Percentiles rank a stretch among this genome's conserved stretches.
Evolutionary conservation across 257 asterid genomes (phyloP).

Genomic region (Eucommia ulmoides): DNA sequence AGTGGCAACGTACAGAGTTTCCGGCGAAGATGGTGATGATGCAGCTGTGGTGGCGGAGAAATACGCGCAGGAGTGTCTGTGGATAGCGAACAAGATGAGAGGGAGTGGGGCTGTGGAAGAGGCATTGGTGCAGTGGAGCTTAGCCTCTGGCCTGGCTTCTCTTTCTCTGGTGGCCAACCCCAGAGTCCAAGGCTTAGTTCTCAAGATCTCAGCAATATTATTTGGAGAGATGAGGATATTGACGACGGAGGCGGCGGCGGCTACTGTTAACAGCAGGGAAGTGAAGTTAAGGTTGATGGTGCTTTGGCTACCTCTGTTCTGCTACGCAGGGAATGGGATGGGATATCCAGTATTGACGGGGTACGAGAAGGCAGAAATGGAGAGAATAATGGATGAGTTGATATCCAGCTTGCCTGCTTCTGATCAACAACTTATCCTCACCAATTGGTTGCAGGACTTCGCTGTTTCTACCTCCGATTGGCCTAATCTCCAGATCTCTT

Average conservation of each 20-base stretch:
- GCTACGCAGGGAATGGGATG: slow-evolving; percentile 21
- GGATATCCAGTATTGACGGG: slow-evolving; percentile 14
- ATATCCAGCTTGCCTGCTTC: slow-evolving; percentile 11
- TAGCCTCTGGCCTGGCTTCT: slow-evolving; percentile 18
- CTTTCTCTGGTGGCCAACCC: slow-evolving; percentile 11
- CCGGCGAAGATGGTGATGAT: slow-evolving; percentile 1
- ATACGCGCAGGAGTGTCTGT: slow-evolving; percentile 19
- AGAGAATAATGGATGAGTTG: slow-evolving; percentile 13
- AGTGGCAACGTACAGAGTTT: not conserved
- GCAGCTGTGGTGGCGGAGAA: slow-evolving; percentile 18
- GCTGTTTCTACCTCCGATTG: slow-evolving; percentile 17
- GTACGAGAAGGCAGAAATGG: slow-evolving; percentile 21
- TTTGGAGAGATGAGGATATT: slow-evolving; percentile 17
- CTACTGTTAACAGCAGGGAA: slow-evolving; percentile 5
- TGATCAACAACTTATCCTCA: slow-evolving; percentile 19
- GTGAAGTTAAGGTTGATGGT: slow-evolving; percentile 18
- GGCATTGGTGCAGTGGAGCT: slow-evolving; percentile 21
- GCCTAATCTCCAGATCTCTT: slow-evolving; percentile 21
- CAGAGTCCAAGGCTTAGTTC: slow-evolving; percentile 20
- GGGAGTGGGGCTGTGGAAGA: slow-evolving; percentile 17
- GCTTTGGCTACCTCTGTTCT: slow-evolving; percentile 17
- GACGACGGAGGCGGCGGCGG: no score
- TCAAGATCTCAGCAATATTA: slow-evolving; percentile 17
- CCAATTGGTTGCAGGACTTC: slow-evolving; percentile 21
- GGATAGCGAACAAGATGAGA: slow-evolving; percentile 23